phyloP scores from a whole-genome alignment of 768 basidiomycete species.

The Boletus tomentosulus region DNA sequence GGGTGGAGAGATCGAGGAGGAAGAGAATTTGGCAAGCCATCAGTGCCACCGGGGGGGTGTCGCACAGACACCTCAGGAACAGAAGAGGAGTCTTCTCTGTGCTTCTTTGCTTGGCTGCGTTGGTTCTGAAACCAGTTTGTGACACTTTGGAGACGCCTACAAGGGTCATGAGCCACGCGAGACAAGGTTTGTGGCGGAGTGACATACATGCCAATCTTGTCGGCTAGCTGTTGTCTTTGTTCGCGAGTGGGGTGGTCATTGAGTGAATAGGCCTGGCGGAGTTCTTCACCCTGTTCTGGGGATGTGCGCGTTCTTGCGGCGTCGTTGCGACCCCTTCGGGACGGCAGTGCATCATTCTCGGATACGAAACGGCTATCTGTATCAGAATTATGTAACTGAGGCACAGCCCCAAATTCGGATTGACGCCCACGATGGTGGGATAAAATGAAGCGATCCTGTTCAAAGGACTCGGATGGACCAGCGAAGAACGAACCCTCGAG shows the following conservation, averaged over 20 bases:
- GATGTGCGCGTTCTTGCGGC: slow-evolving; percentile 55
- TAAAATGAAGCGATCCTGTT: slow-evolving; percentile 30
- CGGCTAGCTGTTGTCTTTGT: slow-evolving; percentile 59
- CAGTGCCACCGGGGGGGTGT: slow-evolving; percentile 12
- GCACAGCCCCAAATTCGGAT: slow-evolving; percentile 23
- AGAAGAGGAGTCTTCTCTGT: slow-evolving; percentile 47
- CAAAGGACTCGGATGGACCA: slow-evolving; percentile 28
- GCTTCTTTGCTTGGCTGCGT: slow-evolving; percentile 71
- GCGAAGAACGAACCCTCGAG: slow-evolving; percentile 32
- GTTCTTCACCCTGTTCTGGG: slow-evolving; percentile 62
- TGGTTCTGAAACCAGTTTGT: slow-evolving; percentile 90
- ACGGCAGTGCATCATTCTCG: slow-evolving; percentile 42
- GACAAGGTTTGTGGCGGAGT: slow-evolving; percentile 11
- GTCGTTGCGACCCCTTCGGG: slow-evolving; percentile 29
- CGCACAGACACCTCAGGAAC: slow-evolving; percentile 18
- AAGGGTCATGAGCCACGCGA: slow-evolving; percentile 26
- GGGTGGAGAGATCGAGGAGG: slow-evolving; percentile 31
- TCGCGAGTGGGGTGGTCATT: slow-evolving; percentile 69
- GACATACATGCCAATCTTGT: slow-evolving; percentile 73
- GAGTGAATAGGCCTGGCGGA: slow-evolving; percentile 58
- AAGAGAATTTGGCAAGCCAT: slow-evolving; percentile 9
- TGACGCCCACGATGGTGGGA: slow-evolving; percentile 33
- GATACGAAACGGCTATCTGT: slow-evolving; percentile 47
- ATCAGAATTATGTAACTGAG: slow-evolving; percentile 36
- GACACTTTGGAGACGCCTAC: slow-evolving; percentile 74